Evolutionary conservation across 768 basidiomycete species (phyloP).

Genomic region (Boletus rubropictus): DNA sequence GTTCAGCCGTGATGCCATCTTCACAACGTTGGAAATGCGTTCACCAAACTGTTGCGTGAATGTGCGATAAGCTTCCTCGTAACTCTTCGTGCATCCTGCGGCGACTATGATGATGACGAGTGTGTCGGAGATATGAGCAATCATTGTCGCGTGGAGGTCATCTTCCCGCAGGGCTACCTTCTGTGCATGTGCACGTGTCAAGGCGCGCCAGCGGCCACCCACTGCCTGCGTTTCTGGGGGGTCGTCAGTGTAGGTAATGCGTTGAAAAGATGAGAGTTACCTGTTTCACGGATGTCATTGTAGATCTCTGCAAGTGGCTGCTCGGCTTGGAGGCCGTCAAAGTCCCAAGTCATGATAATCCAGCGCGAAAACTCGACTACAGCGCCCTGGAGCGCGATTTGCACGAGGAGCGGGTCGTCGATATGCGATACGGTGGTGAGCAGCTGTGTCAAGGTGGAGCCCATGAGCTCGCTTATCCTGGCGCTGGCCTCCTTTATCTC

Average conservation of each 20-base stretch:
- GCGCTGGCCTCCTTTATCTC: constrained; percentile 27
- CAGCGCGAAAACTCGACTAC: constrained; percentile 29
- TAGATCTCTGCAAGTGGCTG: constrained; percentile 32
- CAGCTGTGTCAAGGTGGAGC: constrained; percentile 21
- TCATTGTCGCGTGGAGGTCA: constrained; percentile 32
- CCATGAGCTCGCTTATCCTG: constrained; percentile 31
- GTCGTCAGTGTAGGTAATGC: not conserved
- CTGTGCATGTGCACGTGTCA: constrained; percentile 45
- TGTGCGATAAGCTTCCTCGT: constrained; percentile 28
- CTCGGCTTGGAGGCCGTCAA: constrained; percentile 28
- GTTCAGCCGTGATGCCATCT: constrained; percentile 28
- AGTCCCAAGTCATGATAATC: constrained; percentile 34
- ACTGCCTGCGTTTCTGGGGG: constrained; percentile 44
- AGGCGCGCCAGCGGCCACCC: constrained; percentile 51
- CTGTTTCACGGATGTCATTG: constrained; percentile 38
- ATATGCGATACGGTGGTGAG: constrained; percentile 22
- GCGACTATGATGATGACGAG: constrained; percentile 39
- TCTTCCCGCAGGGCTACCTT: constrained; percentile 28
- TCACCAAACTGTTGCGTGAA: constrained; percentile 34
- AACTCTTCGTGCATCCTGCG: constrained; percentile 34
- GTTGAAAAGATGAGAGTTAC: constrained; percentile 21
- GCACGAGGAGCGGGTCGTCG: constrained; percentile 37
- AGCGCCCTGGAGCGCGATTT: constrained; percentile 33
- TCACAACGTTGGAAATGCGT: constrained; percentile 31
- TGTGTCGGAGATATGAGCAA: constrained; percentile 41